These are phyloP conservation scores for Cephaloascus albidus DNA, from an alignment of 805 yeast species.

Conservation along the genomic window DNA sequence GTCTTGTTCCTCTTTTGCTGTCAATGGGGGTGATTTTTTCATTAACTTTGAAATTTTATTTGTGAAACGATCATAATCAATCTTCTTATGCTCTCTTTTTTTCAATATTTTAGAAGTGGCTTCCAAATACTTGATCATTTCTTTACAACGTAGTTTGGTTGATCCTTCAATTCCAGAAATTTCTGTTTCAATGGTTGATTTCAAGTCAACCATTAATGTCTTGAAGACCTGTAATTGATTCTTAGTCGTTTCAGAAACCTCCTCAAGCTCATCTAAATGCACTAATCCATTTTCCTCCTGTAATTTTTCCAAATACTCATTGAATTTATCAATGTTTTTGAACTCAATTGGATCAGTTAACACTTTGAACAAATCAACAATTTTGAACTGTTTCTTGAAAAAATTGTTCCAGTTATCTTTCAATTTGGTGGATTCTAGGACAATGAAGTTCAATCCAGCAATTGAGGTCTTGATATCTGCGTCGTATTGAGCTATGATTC, in stretches of 20 bases:
- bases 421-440: constrained; percentile 14
- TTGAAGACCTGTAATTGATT: constrained; percentile 17
- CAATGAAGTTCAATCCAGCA: constrained; percentile 33
- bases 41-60: constrained; percentile 27
- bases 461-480: constrained; percentile 30
- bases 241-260: constrained; percentile 14
- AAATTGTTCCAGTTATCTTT: constrained; percentile 18
- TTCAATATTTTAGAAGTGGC: constrained; percentile 28
- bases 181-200: constrained; percentile 10
- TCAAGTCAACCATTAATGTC: constrained; percentile 12
- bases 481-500: constrained; percentile 28
- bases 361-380: constrained; percentile 18
- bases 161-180: constrained; percentile 14
- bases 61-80: constrained; percentile 26
- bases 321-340: constrained; percentile 19
- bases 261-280: constrained; percentile 13
- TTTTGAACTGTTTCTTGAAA: constrained; percentile 21
- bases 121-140: constrained; percentile 27
- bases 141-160: constrained; percentile 23
- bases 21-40: constrained; percentile 17
- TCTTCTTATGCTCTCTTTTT: constrained; percentile 33
- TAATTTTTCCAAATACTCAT: constrained; percentile 18
- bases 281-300: constrained; percentile 5
- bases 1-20: constrained; percentile 27
- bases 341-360: constrained; percentile 28